Evolutionary conservation across 805 yeast species (phyloP).

Genomic region (Yarrowia osloensis): DNA sequence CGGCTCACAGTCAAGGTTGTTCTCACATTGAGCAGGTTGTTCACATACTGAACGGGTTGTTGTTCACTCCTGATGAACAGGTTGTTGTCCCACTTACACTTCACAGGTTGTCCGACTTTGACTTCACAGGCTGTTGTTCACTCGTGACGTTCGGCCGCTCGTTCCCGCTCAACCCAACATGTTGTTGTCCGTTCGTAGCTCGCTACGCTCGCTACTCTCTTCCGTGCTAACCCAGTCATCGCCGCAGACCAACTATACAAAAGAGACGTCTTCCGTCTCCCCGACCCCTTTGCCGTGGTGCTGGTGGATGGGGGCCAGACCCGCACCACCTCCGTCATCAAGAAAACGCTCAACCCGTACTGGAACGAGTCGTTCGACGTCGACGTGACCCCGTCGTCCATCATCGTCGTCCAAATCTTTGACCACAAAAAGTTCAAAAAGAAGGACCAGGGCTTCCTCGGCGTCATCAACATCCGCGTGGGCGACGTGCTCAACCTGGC

Average conservation of each 20-base stretch:
- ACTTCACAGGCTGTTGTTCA: too few species aligned
- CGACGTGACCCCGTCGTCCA: conserved; percentile 72
- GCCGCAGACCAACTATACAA: conserved; percentile 96
- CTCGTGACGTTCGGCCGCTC: too few species aligned
- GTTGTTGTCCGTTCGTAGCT: too few species aligned
- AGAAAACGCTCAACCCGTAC: conserved; percentile 92
- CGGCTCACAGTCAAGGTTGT: too few species aligned
- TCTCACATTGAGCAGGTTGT: too few species aligned
- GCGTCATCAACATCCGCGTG: conserved; percentile 88
- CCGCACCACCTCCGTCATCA: conserved; percentile 89
- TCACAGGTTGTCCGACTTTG: too few species aligned
- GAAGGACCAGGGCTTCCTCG: conserved; percentile 97
- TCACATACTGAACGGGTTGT: too few species aligned
- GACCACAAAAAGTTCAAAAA: conserved; percentile 97
- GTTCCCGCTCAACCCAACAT: too few species aligned
- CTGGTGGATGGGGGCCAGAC: conserved; percentile 98
- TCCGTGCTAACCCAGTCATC: conserved; percentile 49
- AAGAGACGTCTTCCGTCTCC: conserved; percentile 90
- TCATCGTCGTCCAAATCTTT: conserved; percentile 88
- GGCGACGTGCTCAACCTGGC: conserved; percentile 77
- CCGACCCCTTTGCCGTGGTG: conserved; percentile 96
- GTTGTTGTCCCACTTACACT: too few species aligned
- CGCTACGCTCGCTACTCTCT: neutral
- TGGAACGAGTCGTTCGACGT: conserved; percentile 94
- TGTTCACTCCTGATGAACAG: too few species aligned